Base-by-base conservation (phyloP, 768 basidiomycete genomes). In the Tricholomella constricta region DNA sequence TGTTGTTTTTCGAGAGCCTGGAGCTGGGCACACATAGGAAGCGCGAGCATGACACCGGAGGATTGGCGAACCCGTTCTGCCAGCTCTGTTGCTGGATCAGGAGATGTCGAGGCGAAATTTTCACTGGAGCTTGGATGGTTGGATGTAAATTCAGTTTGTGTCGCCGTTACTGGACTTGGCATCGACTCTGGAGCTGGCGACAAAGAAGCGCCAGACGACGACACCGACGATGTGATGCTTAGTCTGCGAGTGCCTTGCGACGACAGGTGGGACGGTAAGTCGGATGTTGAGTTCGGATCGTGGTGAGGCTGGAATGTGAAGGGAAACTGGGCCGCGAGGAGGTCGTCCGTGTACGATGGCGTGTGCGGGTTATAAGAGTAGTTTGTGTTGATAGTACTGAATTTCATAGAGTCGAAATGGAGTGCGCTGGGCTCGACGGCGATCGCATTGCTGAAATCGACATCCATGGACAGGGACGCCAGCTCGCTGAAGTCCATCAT, bases 361-460 rank as follows among this genome's bases (percentile, higher is more conserved):
- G 61, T 60, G 25, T 62, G 63, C 34, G 66, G 62, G 34, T 65
- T 59, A 49, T 65, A 69, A 1, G 66, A 45, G 44, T 64, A 69
- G 37, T 59, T 57, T 37, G 64, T 58, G 27, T 59, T 63, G 51
- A 66, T 63, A 48, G 63, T 62, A 34, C 59, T 64, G 48, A 61
- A 65, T 25, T 66, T 69, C 35, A 61, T 57, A 27, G 62, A 51
- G 58, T 76, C 67, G 62, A 72, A 82, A 61, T 88, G 86, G 11
- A 89, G 69, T 6, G 79, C 72, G 58, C 73, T 83, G 26, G 89
- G 87, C 53, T 90, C 85, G 48, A 90, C 77, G 1, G 80, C 78
- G 59, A 84, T 77, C 17, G 79, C 69, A 3, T 81, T 78, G 64
- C 76, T 72, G 49, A 85, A 82, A 61, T 87, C 85, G 67, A 88